These are phyloP conservation scores for Gypsophila paniculata DNA, from an alignment of 179 eudicot species.

Conservation along the genomic window DNA sequence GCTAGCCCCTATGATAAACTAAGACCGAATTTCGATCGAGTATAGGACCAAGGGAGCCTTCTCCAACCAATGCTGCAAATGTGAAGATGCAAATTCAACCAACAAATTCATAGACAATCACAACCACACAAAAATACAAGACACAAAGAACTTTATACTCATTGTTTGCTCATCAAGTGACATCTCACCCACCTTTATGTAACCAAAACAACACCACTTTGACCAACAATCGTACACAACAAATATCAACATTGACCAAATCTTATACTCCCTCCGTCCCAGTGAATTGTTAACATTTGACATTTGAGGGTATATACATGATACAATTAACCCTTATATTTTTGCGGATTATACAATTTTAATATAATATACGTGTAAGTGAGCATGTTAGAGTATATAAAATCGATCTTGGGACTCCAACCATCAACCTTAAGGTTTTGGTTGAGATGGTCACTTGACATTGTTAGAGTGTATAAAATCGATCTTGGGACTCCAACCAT, in stretches of 20 bases:
- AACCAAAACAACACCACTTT: slow-evolving; percentile 12
- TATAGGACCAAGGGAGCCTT: not conserved
- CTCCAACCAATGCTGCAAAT: not conserved
- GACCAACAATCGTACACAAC: slow-evolving; percentile 4
- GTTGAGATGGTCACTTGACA: no score
- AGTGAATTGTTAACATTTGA: no score
- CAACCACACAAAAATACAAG: not conserved
- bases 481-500: no score
- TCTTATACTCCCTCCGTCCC: no score
- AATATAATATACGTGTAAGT: no score
- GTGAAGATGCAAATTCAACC: not conserved
- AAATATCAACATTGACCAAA: not conserved
- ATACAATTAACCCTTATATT: no score
- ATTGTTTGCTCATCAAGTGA: slow-evolving; percentile 11
- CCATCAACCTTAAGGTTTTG: no score
- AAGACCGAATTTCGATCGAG: not conserved
- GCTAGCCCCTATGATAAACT: not conserved
- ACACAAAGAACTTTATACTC: slow-evolving; percentile 15
- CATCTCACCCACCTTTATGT: slow-evolving; percentile 18
- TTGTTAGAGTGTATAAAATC: no score
- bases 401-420: no score
- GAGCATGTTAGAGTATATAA: no score
- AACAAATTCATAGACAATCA: slow-evolving; percentile 3
- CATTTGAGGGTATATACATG: no score
- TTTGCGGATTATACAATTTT: no score